phyloP scores from a whole-genome alignment of 2,329 filamentous ascomycete species.

The Ilyonectria mors-panacis region DNA sequence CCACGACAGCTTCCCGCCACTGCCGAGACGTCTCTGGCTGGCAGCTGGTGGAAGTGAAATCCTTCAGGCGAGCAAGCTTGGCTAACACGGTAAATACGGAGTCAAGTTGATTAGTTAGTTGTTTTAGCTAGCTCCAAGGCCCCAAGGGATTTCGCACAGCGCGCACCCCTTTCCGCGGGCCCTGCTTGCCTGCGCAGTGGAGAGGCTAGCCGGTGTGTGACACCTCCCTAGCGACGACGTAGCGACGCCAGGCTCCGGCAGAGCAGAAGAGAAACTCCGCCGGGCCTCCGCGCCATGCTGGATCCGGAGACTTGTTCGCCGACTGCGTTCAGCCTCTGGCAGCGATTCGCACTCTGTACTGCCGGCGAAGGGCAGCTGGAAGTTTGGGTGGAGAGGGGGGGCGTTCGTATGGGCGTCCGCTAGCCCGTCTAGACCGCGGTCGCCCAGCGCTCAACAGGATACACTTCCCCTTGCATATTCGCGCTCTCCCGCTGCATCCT shows the following conservation, averaged over 20 bases:
- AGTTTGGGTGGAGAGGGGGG: background rate
- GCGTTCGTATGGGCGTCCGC: slow-evolving; percentile 1
- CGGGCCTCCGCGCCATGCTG: slow-evolving; percentile 22
- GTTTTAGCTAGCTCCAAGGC: too few relatives aligned
- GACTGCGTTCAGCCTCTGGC: too few relatives aligned
- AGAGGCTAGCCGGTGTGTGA: background rate
- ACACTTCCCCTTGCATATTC: slow-evolving; percentile 40
- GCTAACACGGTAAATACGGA: too few relatives aligned
- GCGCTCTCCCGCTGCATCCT: slow-evolving; percentile 24
- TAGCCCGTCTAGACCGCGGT: slow-evolving; percentile 28
- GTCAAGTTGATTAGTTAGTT: too few relatives aligned
- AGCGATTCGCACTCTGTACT: too few relatives aligned
- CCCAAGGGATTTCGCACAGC: too few relatives aligned
- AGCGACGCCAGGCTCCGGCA: too few relatives aligned
- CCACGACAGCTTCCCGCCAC: slow-evolving; percentile 9
- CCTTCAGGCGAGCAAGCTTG: too few relatives aligned
- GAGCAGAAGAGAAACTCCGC: background rate
- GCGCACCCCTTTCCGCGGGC: too few relatives aligned
- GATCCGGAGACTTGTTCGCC: slow-evolving; percentile 16
- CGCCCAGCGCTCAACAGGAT: background rate
- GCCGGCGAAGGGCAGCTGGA: too few relatives aligned
- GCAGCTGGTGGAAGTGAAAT: too few relatives aligned
- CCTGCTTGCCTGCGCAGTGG: background rate
- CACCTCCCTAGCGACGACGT: background rate
- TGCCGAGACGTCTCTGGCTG: slow-evolving; percentile 15